These are phyloP conservation scores for Purpureocillium takamizusanense DNA, from an alignment of 2,329 filamentous ascomycete species.

Conservation along the genomic window DNA sequence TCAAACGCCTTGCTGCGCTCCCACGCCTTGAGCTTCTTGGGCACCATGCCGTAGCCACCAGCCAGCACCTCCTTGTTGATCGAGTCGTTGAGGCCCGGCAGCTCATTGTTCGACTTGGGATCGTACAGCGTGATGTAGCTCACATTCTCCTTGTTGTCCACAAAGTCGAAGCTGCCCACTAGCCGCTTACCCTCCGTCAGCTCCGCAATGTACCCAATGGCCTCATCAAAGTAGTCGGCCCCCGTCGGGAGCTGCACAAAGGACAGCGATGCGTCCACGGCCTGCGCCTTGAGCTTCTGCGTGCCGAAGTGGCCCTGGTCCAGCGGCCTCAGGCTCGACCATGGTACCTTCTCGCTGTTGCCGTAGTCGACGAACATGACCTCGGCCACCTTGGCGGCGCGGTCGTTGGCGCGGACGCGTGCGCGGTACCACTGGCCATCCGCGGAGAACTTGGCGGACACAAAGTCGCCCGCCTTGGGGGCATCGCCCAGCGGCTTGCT, in stretches of 20 bases:
- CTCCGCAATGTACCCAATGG: constrained; percentile 66
- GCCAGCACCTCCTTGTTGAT: constrained; percentile 82
- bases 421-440: constrained; percentile 95
- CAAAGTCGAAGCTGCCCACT: constrained; percentile 84
- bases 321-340: constrained; percentile 75
- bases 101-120: constrained; percentile 49
- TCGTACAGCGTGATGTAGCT: constrained; percentile 87
- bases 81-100: constrained; percentile 58
- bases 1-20: constrained; percentile 64
- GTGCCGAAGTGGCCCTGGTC: constrained; percentile 68
- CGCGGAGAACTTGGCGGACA: constrained; percentile 81
- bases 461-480: constrained; percentile 85
- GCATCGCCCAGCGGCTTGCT: constrained; percentile 61
- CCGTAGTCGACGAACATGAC: constrained; percentile 95
- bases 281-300: constrained; percentile 79
- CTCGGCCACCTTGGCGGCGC: constrained; percentile 78
- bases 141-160: constrained; percentile 68
- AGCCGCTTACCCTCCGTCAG: constrained; percentile 67
- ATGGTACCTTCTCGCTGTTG: constrained; percentile 83
- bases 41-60: constrained; percentile 83
- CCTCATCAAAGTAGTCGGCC: constrained; percentile 74
- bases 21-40: constrained; percentile 84
- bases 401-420: constrained; percentile 84
- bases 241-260: constrained; percentile 82
- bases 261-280: constrained; percentile 75